Evolutionary conservation across 345 rosid species (phyloP).

Genomic region (Populus ilicifolia): DNA sequence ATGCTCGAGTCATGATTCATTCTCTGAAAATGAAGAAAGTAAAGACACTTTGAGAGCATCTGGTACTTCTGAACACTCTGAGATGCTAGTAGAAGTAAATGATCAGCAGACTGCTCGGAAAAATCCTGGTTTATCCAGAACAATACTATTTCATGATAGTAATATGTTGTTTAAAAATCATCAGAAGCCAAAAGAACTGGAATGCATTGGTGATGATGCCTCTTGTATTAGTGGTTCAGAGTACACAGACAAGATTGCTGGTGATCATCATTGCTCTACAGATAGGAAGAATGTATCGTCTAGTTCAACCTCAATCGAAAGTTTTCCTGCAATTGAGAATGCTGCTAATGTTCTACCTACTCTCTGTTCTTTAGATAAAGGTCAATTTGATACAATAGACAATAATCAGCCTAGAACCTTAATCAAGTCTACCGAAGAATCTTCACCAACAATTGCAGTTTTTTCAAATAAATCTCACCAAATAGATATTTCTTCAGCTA

Average conservation of each 20-base stretch:
- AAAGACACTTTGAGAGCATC: conserved; percentile 12
- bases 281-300: conserved; percentile 10
- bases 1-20: conserved; percentile 27
- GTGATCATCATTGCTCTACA: not conserved
- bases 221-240: conserved; percentile 16
- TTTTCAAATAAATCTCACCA: conserved; percentile 18
- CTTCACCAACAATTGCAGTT: conserved; percentile 6
- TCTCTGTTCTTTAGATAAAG: conserved; percentile 2
- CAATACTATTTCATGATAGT: too few species aligned
- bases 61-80: not conserved
- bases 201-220: conserved; percentile 22
- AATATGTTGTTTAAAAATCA: not conserved
- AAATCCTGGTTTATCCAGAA: not conserved
- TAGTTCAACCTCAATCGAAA: conserved; percentile 11
- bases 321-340: conserved; percentile 10
- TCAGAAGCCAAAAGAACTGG: conserved; percentile 11
- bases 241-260: conserved; percentile 2
- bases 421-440: conserved; percentile 6
- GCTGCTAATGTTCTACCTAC: conserved; percentile 6
- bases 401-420: conserved; percentile 1
- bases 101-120: not conserved
- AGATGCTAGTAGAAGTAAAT: not conserved
- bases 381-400: conserved; percentile 8
- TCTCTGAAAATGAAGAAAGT: conserved; percentile 21
- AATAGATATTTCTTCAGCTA: conserved; percentile 20